phyloP scores from a whole-genome alignment of 2,329 filamentous ascomycete species.

The Hymenoscyphus occultus region DNA sequence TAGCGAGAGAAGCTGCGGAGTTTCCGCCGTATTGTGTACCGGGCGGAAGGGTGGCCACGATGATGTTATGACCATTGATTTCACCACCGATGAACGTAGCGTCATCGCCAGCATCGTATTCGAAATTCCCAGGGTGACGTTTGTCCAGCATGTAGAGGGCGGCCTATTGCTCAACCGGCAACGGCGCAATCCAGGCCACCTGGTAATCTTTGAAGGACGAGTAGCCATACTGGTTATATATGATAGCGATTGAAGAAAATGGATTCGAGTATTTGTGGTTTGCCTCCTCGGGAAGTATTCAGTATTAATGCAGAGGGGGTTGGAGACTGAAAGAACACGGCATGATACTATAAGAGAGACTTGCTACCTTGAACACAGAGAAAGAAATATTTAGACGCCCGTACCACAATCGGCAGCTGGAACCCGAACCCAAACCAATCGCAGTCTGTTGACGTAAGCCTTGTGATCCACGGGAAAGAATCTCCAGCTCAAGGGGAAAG shows the following conservation, averaged over 20 bases:
- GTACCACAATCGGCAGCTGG: no score
- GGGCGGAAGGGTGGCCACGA: slow-evolving; percentile 37
- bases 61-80: slow-evolving; percentile 39
- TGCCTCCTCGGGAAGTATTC: not conserved
- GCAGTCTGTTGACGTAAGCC: no score
- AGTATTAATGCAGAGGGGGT: no score
- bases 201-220: slow-evolving; percentile 24
- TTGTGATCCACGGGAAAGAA: no score
- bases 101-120: slow-evolving; percentile 35
- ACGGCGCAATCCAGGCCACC: slow-evolving; percentile 40
- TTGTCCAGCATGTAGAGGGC: slow-evolving; percentile 39
- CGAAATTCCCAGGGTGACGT: slow-evolving; percentile 36
- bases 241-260: not conserved
- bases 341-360: no score
- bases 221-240: not conserved
- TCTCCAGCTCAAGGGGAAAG: no score
- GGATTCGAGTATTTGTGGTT: not conserved
- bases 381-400: no score
- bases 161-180: slow-evolving; percentile 39
- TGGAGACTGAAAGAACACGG: no score
- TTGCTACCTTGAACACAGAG: no score
- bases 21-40: slow-evolving; percentile 39
- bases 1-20: slow-evolving; percentile 37
- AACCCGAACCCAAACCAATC: no score
- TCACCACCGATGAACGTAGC: slow-evolving; percentile 40